A percentile compares a stretch with the other conserved stretches of the same genome.
These are phyloP conservation scores for Violaceomyces palustris DNA, from an alignment of 1,284 basidiomycete species.

Conservation along the genomic window DNA sequence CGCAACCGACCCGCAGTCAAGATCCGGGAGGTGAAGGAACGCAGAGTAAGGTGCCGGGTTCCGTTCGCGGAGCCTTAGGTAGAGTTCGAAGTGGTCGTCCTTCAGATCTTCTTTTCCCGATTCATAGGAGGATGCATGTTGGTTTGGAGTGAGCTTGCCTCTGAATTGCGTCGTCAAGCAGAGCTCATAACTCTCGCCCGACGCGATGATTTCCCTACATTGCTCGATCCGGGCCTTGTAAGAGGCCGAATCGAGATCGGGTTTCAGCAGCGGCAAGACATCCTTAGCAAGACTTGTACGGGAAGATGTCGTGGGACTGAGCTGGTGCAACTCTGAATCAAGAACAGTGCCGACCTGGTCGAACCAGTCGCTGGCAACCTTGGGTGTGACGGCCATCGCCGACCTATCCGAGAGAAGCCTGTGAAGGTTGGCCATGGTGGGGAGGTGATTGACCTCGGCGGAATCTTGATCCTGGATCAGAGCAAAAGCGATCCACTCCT, in stretches of 20 bases:
- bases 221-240: slow-evolving; percentile 71
- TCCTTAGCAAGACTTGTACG: too few relatives aligned
- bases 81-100: slow-evolving; percentile 36
- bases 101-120: too few relatives aligned
- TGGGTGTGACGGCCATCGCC: background rate
- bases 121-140: too few relatives aligned
- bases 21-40: slow-evolving; percentile 67
- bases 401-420: too few relatives aligned
- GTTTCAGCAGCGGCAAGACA: slow-evolving; percentile 12
- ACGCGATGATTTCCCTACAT: slow-evolving; percentile 70
- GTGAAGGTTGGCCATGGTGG: too few relatives aligned
- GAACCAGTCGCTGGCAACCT: slow-evolving; percentile 9
- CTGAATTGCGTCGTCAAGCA: slow-evolving; percentile 76
- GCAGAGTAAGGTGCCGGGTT: slow-evolving; percentile 91
- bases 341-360: background rate
- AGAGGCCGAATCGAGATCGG: slow-evolving; percentile 38
- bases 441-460: too few relatives aligned
- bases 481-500: slow-evolving; percentile 55
- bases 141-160: slow-evolving; percentile 37
- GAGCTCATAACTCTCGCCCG: slow-evolving; percentile 92
- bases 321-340: too few relatives aligned
- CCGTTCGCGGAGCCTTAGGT: slow-evolving; percentile 55
- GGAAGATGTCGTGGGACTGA: too few relatives aligned
- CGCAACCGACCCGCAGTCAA: too few relatives aligned
- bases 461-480: too few relatives aligned